Conservation (phyloP, 352 stramenopile species). For the Globisporangium nodosum region DNA sequence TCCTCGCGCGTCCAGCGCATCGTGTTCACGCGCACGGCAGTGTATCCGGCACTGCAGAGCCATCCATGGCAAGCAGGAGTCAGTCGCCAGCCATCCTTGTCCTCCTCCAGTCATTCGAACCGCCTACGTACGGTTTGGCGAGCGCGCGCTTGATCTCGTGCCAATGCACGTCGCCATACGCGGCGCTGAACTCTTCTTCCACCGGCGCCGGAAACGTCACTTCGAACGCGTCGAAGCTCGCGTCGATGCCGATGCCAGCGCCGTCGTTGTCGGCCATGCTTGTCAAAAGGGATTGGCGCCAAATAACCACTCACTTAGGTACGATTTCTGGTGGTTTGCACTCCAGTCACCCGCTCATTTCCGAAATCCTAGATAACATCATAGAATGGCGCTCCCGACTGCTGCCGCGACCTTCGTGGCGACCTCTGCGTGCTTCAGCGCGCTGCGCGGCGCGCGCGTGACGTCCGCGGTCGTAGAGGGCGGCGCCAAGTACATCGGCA, state of each 20-base stretch:
- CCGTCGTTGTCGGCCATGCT: conserved; percentile 7
- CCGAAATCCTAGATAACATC: not conserved
- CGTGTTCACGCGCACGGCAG: conserved; percentile 77
- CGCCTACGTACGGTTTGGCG: conserved; percentile 40
- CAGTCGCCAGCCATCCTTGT: not conserved
- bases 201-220: conserved; percentile 69
- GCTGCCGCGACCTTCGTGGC: conserved; percentile 63
- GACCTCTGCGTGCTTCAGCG: conserved; percentile 48
- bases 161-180: conserved; percentile 66
- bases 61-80: not conserved
- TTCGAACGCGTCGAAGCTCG: conserved; percentile 48
- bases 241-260: not conserved
- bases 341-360: not conserved
- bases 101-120: not conserved
- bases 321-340: not conserved
- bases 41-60: conserved; percentile 46
- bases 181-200: conserved; percentile 45
- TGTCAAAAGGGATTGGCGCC: conserved; percentile 6
- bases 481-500: conserved; percentile 90
- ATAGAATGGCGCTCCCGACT: conserved; percentile 53
- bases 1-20: conserved; percentile 49
- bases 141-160: conserved; percentile 68
- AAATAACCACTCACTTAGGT: not conserved
- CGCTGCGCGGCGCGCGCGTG: conserved; percentile 52
- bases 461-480: conserved; percentile 32